phyloP scores from a whole-genome alignment of 2,329 filamentous ascomycete species.

The Botrytis hyacinthi region DNA sequence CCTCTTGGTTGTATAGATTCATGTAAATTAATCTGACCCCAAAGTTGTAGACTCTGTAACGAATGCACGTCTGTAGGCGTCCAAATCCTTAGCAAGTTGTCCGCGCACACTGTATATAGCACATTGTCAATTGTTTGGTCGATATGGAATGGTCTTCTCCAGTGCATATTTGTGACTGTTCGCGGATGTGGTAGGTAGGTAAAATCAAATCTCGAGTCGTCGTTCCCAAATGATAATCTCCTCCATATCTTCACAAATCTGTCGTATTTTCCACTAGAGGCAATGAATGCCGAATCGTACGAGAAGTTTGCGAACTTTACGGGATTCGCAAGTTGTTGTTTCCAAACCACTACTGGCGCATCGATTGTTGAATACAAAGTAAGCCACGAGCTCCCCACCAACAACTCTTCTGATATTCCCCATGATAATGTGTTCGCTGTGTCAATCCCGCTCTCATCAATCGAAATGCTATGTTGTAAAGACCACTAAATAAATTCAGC shows the following conservation, averaged over 20 bases:
- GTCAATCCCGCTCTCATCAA: slow-evolving; percentile 43
- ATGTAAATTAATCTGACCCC: slow-evolving; percentile 75
- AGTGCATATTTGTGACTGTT: slow-evolving; percentile 78
- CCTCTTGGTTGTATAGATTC: slow-evolving; percentile 58
- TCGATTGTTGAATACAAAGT: slow-evolving; percentile 61
- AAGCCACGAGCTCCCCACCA: slow-evolving; percentile 70
- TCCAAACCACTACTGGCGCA: slow-evolving; percentile 65
- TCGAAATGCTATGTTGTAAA: slow-evolving; percentile 59
- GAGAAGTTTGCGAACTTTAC: slow-evolving; percentile 76
- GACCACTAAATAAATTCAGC: slow-evolving; percentile 52
- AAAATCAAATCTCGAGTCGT: slow-evolving; percentile 85
- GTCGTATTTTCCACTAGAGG: slow-evolving; percentile 75
- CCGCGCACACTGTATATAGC: slow-evolving; percentile 83
- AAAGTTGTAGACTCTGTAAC: slow-evolving; percentile 71
- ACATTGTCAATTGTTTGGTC: slow-evolving; percentile 83
- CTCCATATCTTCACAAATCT: slow-evolving; percentile 91
- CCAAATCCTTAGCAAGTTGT: slow-evolving; percentile 82
- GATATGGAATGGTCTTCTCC: slow-evolving; percentile 74
- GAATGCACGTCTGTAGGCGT: slow-evolving; percentile 70
- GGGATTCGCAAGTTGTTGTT: slow-evolving; percentile 67
- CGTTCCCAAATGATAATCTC: slow-evolving; percentile 75
- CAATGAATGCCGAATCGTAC: slow-evolving; percentile 83
- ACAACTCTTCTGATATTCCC: slow-evolving; percentile 81
- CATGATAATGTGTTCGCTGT: slow-evolving; percentile 68
- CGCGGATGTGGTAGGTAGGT: slow-evolving; percentile 84